phyloP scores from a whole-genome alignment of 2,329 filamentous ascomycete species.

The Falciphora oryzae region DNA sequence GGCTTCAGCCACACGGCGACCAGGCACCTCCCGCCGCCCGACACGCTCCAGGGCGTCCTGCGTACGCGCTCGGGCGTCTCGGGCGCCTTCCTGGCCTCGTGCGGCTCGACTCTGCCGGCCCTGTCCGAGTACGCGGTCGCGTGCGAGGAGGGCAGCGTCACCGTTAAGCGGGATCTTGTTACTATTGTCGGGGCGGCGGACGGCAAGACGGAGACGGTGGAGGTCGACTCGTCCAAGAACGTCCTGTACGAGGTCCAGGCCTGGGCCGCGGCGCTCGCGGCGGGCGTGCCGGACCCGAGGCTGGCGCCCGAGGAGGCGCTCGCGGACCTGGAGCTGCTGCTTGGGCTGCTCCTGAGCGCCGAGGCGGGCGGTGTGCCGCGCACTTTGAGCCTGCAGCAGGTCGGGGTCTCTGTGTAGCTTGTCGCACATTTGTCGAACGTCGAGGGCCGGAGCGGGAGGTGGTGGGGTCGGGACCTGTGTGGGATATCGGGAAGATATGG shows the following conservation, averaged over 20 bases:
- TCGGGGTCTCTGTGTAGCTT: not conserved
- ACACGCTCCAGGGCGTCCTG: constrained; percentile 56
- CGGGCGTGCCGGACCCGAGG: constrained; percentile 16
- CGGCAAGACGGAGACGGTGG: constrained; percentile 9
- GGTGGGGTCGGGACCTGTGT: too few relatives aligned
- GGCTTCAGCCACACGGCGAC: constrained; percentile 39
- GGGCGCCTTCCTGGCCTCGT: constrained; percentile 7
- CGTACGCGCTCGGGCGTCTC: constrained; percentile 19
- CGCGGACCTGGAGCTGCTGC: constrained; percentile 24
- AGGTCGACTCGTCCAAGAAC: constrained; percentile 18
- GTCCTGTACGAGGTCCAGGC: constrained; percentile 25
- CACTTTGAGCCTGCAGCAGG: constrained; percentile 9
- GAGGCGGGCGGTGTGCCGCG: constrained; percentile 13
- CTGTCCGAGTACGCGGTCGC: constrained; percentile 11
- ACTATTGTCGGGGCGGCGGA: constrained; percentile 11
- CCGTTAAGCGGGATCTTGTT: constrained; percentile 19
- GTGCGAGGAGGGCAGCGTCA: constrained; percentile 27
- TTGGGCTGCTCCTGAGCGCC: constrained; percentile 24
- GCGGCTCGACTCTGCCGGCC: constrained; percentile 9
- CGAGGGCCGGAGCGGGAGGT: too few relatives aligned
- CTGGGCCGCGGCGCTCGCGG: constrained; percentile 22
- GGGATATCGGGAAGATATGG: too few relatives aligned
- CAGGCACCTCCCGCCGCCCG: constrained; percentile 50
- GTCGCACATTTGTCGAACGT: too few relatives aligned
- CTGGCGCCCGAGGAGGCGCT: constrained; percentile 26